These are phyloP conservation scores for Parietaria judaica DNA, from an alignment of 306 rosid genomes.

Conservation along the genomic window DNA sequence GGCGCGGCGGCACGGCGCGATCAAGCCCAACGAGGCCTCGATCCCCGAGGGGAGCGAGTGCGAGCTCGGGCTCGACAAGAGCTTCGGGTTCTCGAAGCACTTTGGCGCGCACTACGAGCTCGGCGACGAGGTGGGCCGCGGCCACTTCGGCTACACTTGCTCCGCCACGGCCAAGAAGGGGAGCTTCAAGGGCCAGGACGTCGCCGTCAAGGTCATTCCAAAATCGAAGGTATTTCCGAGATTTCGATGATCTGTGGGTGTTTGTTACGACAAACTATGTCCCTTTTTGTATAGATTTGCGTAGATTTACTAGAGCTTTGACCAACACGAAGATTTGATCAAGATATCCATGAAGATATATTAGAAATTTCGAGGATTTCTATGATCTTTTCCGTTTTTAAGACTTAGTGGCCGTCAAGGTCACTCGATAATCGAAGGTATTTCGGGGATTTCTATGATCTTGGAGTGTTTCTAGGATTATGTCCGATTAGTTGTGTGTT, in stretches of 20 bases:
- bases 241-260: not conserved
- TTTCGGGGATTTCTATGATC: too few relatives aligned
- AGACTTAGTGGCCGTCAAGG: too few relatives aligned
- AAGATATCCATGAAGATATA: too few relatives aligned
- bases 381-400: too few relatives aligned
- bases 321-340: too few relatives aligned
- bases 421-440: too few relatives aligned
- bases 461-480: too few relatives aligned
- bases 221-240: slow-evolving; percentile 57
- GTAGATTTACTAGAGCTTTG: too few relatives aligned
- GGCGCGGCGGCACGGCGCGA: slow-evolving; percentile 68
- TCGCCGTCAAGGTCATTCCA: slow-evolving; percentile 88
- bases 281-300: not conserved
- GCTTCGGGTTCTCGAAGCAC: slow-evolving; percentile 60
- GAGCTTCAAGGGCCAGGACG: slow-evolving; percentile 63
- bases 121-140: slow-evolving; percentile 87
- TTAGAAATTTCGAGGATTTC: too few relatives aligned
- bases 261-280: slow-evolving; percentile 2
- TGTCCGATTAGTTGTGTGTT: too few relatives aligned
- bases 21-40: slow-evolving; percentile 76
- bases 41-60: slow-evolving; percentile 87
- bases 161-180: slow-evolving; percentile 71
- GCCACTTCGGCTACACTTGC: slow-evolving; percentile 92
- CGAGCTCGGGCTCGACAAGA: slow-evolving; percentile 62
- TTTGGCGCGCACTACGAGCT: slow-evolving; percentile 53